Conservation (phyloP, 805 yeast genomes). For the Teunomyces funiuensis region DNA sequence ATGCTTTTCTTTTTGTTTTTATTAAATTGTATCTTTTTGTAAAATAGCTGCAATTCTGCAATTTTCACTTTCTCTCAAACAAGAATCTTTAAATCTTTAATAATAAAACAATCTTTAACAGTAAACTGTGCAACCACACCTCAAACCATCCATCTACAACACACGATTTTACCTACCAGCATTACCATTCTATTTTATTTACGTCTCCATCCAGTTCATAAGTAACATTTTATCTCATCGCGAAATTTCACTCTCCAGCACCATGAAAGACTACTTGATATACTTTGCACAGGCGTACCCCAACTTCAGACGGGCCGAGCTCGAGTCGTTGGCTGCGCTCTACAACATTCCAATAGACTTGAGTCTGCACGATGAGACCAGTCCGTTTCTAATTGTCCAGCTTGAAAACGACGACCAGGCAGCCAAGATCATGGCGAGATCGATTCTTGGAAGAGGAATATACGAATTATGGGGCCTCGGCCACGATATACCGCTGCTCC, state of each 20-base stretch:
- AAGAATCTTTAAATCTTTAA: too few relatives aligned
- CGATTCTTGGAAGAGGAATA: conserved; percentile 70
- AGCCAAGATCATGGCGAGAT: conserved; percentile 55
- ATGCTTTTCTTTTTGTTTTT: not conserved
- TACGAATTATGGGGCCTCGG: conserved; percentile 89
- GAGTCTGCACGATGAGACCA: conserved; percentile 51
- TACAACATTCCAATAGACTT: conserved; percentile 59
- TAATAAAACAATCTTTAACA: too few relatives aligned
- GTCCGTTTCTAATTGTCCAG: conserved; percentile 71
- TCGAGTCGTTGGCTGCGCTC: conserved; percentile 78
- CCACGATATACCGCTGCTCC: conserved; percentile 52
- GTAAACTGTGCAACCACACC: too few relatives aligned
- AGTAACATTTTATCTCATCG: conserved; percentile 4
- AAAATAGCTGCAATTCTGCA: not conserved
- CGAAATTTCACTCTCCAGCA: conserved; percentile 2
- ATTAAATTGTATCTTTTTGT: not conserved
- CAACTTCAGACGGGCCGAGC: conserved; percentile 75
- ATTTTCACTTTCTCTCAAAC: not conserved
- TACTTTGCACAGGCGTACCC: conserved; percentile 84
- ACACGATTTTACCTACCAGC: too few relatives aligned
- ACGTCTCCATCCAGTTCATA: too few relatives aligned
- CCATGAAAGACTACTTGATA: conserved; percentile 64
- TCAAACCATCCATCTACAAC: too few relatives aligned
- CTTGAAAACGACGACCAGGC: conserved; percentile 72
- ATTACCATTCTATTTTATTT: too few relatives aligned